A percentile compares a stretch with the other conserved stretches of the same genome.
phyloP scores from a whole-genome alignment of 768 basidiomycete genomes.

The Kwoniella shandongensis region DNA sequence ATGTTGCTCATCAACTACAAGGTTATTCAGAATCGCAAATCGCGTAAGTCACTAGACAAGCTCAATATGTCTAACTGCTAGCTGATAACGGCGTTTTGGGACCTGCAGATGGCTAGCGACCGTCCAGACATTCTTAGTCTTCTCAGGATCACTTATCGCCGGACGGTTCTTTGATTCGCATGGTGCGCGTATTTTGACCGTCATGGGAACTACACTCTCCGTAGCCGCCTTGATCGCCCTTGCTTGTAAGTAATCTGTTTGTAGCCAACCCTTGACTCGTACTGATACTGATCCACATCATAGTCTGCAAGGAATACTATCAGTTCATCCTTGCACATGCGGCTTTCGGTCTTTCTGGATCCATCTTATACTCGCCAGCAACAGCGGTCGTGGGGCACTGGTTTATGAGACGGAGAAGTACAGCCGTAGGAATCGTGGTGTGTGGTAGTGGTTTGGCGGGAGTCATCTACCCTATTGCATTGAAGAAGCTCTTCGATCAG shows the following conservation, averaged over 20 bases:
- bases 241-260: conserved; percentile 49
- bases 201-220: conserved; percentile 33
- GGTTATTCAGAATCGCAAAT: conserved; percentile 34
- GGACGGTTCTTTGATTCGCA: conserved; percentile 49
- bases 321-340: conserved; percentile 50
- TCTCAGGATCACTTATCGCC: conserved; percentile 34
- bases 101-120: conserved; percentile 44
- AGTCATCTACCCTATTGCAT: conserved; percentile 49
- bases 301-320: conserved; percentile 49
- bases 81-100: neutral
- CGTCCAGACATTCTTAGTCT: conserved; percentile 35
- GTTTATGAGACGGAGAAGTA: conserved; percentile 44
- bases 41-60: conserved; percentile 25
- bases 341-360: conserved; percentile 43
- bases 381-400: conserved; percentile 49
- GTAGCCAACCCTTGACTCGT: neutral
- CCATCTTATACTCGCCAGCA: conserved; percentile 41
- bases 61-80: no score
- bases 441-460: conserved; percentile 48
- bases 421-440: conserved; percentile 46
- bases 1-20: conserved; percentile 34
- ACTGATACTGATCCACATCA: neutral
- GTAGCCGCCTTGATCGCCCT: conserved; percentile 38
- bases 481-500: conserved; percentile 36
- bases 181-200: conserved; percentile 33